These are phyloP conservation scores for Podochytrium sp. DNA, from an alignment of 192 early-diverging fungal genomes.

Conservation along the genomic window DNA sequence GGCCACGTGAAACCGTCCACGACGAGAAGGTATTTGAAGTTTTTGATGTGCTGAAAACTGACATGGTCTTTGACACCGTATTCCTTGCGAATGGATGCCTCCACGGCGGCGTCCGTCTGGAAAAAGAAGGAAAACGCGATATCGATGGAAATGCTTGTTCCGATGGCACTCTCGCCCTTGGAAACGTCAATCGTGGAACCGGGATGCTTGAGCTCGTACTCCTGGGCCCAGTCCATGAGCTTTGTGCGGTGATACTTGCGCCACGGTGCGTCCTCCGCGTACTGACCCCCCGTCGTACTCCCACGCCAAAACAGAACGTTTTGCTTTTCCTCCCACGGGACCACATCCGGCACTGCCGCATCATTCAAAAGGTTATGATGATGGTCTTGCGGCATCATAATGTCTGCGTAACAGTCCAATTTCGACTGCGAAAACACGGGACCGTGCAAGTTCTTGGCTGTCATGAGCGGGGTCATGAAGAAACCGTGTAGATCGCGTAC, in stretches of 20 bases:
- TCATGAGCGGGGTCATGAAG: not conserved
- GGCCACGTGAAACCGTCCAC: conserved; percentile 26
- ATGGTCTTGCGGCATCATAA: not conserved
- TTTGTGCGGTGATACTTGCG: not conserved
- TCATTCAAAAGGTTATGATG: not conserved
- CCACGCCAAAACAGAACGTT: conserved; percentile 18
- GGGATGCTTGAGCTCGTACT: not conserved
- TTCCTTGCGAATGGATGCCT: not conserved
- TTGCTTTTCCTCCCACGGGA: not conserved
- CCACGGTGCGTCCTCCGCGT: not conserved
- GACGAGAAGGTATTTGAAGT: conserved; percentile 31
- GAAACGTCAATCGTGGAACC: not conserved
- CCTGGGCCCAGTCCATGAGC: not conserved
- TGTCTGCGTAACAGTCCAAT: not conserved
- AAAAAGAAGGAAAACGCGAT: not conserved
- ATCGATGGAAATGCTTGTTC: no score
- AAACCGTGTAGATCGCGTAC: conserved; percentile 10
- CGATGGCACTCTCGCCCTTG: no score
- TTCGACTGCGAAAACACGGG: conserved; percentile 12
- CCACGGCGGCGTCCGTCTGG: not conserved
- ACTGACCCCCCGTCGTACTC: not conserved
- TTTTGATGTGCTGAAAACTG: conserved; percentile 13
- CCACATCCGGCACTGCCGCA: not conserved
- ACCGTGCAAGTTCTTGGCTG: not conserved
- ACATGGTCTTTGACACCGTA: conserved; percentile 15